A percentile compares a stretch with the other conserved stretches of the same genome.
phyloP scores from a whole-genome alignment of 164 flowering plant species.

The Hamamelis virginiana region DNA sequence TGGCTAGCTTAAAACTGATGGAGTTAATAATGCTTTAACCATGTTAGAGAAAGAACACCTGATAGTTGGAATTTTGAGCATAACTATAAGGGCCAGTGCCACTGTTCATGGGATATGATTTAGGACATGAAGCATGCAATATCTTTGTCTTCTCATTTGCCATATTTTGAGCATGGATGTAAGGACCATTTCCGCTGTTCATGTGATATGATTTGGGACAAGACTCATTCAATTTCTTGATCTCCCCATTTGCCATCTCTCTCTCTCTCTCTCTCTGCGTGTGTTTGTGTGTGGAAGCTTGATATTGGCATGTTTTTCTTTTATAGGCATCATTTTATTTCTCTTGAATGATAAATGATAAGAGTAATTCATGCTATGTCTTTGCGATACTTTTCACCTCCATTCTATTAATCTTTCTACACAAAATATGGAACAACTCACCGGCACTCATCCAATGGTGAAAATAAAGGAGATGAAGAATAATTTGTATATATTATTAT shows the following conservation, averaged over 20 bases:
- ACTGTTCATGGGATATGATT: conserved; percentile 4
- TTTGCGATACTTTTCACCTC: too few relatives aligned
- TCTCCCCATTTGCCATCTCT: background rate
- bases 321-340: too few relatives aligned
- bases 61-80: conserved; percentile 2
- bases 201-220: background rate
- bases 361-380: too few relatives aligned
- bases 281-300: background rate
- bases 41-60: background rate
- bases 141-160: background rate
- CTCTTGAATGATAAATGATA: too few relatives aligned
- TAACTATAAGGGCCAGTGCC: conserved; percentile 6
- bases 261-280: too few relatives aligned
- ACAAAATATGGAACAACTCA: too few relatives aligned
- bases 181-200: background rate
- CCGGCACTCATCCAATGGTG: too few relatives aligned
- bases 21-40: too few relatives aligned
- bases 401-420: too few relatives aligned
- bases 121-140: background rate
- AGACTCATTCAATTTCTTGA: too few relatives aligned
- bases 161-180: background rate
- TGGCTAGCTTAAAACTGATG: background rate
- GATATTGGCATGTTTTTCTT: background rate
- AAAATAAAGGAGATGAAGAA: too few relatives aligned
- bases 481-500: too few relatives aligned